phyloP scores from a whole-genome alignment of 805 yeast species.

The Saccharomyces eubayanus region DNA sequence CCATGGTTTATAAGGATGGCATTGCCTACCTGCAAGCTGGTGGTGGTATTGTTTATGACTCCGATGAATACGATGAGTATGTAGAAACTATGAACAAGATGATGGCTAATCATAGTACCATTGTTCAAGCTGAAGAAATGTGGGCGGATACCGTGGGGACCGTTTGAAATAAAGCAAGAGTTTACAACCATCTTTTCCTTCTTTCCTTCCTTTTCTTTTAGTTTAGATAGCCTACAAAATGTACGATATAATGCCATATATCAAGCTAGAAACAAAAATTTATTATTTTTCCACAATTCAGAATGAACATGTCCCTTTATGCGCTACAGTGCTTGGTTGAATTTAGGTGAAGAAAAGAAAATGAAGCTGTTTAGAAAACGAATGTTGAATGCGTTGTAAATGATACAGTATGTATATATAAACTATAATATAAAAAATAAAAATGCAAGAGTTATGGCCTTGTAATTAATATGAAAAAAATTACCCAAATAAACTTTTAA shows the following conservation, averaged over 20 bases:
- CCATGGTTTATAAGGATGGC: conserved; percentile 91
- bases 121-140: conserved; percentile 82
- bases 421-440: conserved; percentile 4
- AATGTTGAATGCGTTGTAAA: conserved; percentile 32
- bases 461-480: background rate
- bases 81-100: conserved; percentile 95
- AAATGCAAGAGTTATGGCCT: conserved; percentile 5
- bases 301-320: too few relatives aligned
- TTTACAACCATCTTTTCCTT: background rate
- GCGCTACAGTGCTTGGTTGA: too few relatives aligned
- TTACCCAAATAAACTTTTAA: conserved; percentile 3
- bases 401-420: conserved; percentile 10
- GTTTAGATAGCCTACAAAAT: background rate
- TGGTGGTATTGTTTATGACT: conserved; percentile 94
- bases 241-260: background rate
- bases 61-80: conserved; percentile 92
- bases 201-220: background rate
- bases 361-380: conserved; percentile 11
- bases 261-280: background rate
- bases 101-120: conserved; percentile 84
- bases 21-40: conserved; percentile 95
- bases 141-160: conserved; percentile 47
- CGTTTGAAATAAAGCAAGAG: background rate
- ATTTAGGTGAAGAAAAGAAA: background rate
- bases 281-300: too few relatives aligned